Evolutionary conservation across 352 stramenopile species (phyloP).

Genomic region (Phytophthora capsici): DNA sequence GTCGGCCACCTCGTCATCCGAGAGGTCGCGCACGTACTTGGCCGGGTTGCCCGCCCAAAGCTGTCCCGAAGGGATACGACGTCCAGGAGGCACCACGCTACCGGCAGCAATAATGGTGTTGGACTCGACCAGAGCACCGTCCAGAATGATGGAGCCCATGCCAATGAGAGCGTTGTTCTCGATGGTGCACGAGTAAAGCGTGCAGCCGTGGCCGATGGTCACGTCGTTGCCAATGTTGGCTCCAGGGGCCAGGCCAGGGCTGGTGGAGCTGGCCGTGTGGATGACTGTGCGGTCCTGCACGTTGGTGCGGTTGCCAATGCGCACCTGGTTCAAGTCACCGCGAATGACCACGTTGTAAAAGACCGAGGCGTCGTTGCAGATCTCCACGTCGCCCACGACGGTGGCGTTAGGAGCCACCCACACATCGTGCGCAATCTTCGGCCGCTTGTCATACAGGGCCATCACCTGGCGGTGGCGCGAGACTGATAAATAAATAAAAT

Average conservation of each 20-base stretch:
- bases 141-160: conserved; percentile 95
- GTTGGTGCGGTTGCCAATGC: conserved; percentile 96
- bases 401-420: conserved; percentile 97
- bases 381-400: conserved; percentile 95
- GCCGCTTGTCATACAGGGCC: conserved; percentile 93
- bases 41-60: conserved; percentile 97
- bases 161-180: conserved; percentile 96
- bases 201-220: conserved; percentile 95
- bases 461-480: conserved; percentile 94
- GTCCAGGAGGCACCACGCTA: conserved; percentile 91
- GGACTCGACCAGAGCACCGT: conserved; percentile 92
- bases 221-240: conserved; percentile 96
- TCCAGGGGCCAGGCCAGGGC: conserved; percentile 77
- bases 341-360: conserved; percentile 98
- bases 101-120: conserved; percentile 96
- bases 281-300: conserved; percentile 97
- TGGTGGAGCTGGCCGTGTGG: conserved; percentile 88
- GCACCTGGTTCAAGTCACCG: conserved; percentile 92
- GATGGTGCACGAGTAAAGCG: conserved; percentile 97
- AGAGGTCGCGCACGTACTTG: conserved; percentile 93
- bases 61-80: conserved; percentile 91
- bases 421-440: conserved; percentile 90
- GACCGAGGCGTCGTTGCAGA: conserved; percentile 94
- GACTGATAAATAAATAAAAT: conserved; percentile 51
- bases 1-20: conserved; percentile 92